Evolutionary conservation across 2,329 filamentous ascomycete genomes (phyloP).

Genomic region (Ilyonectria sp.): DNA sequence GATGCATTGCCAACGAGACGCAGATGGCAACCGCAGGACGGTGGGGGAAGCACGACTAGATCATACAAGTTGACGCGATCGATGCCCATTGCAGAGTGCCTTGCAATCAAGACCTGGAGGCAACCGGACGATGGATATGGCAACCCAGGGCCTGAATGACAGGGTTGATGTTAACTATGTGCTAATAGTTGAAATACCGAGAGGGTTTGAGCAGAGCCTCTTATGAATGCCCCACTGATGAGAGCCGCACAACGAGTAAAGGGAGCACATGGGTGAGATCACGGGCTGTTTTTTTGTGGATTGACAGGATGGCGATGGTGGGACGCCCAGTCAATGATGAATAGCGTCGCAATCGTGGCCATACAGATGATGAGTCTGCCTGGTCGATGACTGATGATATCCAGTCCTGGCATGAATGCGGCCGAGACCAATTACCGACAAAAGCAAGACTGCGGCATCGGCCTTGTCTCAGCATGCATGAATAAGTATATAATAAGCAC

Average conservation of each 20-base stretch:
- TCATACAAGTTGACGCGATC: neutral
- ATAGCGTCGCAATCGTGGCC: conserved; percentile 24
- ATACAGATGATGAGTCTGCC: conserved; percentile 26
- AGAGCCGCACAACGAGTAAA: conserved; percentile 42
- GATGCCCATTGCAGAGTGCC: neutral
- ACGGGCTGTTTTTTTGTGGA: conserved; percentile 35
- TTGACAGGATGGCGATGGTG: conserved; percentile 26
- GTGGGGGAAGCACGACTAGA: neutral
- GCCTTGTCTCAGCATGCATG: neutral
- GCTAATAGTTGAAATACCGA: conserved; percentile 43
- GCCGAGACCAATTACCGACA: conserved; percentile 27
- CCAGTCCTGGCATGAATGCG: conserved; percentile 17
- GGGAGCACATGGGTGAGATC: conserved; percentile 33
- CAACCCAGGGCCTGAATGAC: conserved; percentile 26
- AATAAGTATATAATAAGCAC: conserved; percentile 24
- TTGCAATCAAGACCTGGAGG: conserved; percentile 9
- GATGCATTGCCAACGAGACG: neutral
- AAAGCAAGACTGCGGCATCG: conserved; percentile 18
- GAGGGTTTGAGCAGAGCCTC: conserved; percentile 41
- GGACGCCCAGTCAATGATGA: conserved; percentile 27
- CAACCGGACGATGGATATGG: conserved; percentile 18
- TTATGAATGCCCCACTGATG: conserved; percentile 27
- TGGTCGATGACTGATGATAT: conserved; percentile 31
- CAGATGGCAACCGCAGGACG: conserved; percentile 8
- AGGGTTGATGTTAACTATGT: conserved; percentile 42